Evolutionary conservation across 371 early-diverging fungal species (phyloP).

Genomic region (Mucor sp.): DNA sequence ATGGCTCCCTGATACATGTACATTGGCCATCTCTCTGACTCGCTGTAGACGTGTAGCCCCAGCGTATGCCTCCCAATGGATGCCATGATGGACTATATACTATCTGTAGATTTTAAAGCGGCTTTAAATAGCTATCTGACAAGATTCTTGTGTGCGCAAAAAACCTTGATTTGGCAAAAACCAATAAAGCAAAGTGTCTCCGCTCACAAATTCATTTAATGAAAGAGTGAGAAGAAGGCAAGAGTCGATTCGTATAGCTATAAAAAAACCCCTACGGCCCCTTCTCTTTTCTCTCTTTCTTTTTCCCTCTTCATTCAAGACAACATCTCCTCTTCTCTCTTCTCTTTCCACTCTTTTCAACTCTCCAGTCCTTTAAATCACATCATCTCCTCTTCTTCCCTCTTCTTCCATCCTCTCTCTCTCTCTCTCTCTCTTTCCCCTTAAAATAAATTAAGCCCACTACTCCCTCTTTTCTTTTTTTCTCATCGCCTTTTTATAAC

Average conservation of each 20-base stretch:
- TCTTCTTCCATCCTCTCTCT: background rate
- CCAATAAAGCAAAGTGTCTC: constrained; percentile 4
- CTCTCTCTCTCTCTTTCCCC: background rate
- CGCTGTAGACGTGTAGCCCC: background rate
- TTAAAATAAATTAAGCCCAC: constrained; percentile 5
- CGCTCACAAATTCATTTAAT: constrained; percentile 4
- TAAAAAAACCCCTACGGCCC: background rate
- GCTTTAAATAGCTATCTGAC: background rate
- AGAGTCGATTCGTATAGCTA: background rate
- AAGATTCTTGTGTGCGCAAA: constrained; percentile 3
- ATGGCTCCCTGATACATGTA: too few species aligned
- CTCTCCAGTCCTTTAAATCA: constrained; percentile 2
- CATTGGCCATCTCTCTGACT: background rate
- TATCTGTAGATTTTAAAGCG: background rate
- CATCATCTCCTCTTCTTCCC: background rate
- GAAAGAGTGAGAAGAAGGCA: background rate
- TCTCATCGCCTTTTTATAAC: constrained; percentile 1
- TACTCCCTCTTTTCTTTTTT: constrained; percentile 1
- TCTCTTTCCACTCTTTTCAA: background rate
- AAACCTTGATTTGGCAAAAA: constrained; percentile 8
- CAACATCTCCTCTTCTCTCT: constrained; percentile 6
- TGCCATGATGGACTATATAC: background rate
- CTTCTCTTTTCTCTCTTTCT: background rate
- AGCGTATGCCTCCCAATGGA: background rate
- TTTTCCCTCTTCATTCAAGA: constrained; percentile 6